Conservation (phyloP, 202 grass and related monocot species). For the Eragrostis tef region DNA sequence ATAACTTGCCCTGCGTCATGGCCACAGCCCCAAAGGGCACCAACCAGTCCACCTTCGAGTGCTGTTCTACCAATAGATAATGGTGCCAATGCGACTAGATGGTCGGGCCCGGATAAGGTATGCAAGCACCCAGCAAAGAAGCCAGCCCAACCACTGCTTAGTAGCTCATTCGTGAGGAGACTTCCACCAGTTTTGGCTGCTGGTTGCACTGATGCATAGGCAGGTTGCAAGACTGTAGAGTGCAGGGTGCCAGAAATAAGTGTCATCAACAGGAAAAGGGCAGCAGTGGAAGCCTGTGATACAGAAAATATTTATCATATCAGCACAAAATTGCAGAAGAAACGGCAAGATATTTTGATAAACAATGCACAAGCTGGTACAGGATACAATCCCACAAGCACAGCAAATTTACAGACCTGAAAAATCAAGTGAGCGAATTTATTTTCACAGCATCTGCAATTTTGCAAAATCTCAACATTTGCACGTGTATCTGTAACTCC, state of each 20-base stretch:
- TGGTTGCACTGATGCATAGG: slow-evolving; percentile 60
- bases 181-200: slow-evolving; percentile 52
- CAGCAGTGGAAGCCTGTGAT: slow-evolving; percentile 62
- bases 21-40: slow-evolving; percentile 96
- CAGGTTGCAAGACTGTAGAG: slow-evolving; percentile 45
- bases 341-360: background rate
- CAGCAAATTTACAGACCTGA: background rate
- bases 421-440: slow-evolving; percentile 15
- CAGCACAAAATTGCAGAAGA: slow-evolving; percentile 8
- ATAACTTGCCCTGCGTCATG: slow-evolving; percentile 96
- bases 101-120: slow-evolving; percentile 93
- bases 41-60: slow-evolving; percentile 86
- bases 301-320: slow-evolving; percentile 21
- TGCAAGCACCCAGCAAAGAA: slow-evolving; percentile 95
- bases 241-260: slow-evolving; percentile 54
- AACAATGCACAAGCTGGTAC: slow-evolving; percentile 13
- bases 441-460: background rate
- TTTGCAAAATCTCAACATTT: background rate
- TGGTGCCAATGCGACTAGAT: slow-evolving; percentile 90
- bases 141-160: slow-evolving; percentile 87
- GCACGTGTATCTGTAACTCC: background rate
- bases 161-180: slow-evolving; percentile 64
- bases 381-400: background rate
- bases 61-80: slow-evolving; percentile 83
- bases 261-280: slow-evolving; percentile 52